phyloP scores from a whole-genome alignment of 1,284 basidiomycete species.

The Papiliotrema flavescens region DNA sequence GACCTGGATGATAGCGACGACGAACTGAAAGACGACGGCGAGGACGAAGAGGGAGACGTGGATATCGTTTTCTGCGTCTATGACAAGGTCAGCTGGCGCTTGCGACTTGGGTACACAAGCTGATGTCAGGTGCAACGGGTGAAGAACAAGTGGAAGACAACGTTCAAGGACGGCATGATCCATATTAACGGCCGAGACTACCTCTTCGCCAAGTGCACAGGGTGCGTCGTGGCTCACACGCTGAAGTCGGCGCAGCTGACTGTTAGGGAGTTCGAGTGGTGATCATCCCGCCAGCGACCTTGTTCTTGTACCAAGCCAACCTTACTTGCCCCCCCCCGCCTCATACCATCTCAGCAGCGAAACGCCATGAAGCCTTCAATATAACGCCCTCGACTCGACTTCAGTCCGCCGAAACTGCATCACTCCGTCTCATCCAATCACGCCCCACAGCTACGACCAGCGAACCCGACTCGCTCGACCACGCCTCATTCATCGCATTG shows the following conservation, averaged over 20 bases:
- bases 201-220: constrained; percentile 88
- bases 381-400: too few relatives aligned
- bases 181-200: constrained; percentile 97
- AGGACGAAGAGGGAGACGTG: constrained; percentile 53
- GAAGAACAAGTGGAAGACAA: constrained; percentile 99
- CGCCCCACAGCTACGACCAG: not conserved
- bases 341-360: too few relatives aligned
- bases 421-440: too few relatives aligned
- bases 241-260: too few relatives aligned
- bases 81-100: constrained; percentile 72
- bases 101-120: not conserved
- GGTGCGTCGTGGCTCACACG: constrained; percentile 29
- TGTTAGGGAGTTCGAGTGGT: constrained; percentile 17
- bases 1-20: constrained; percentile 86
- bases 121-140: constrained; percentile 78
- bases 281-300: not conserved
- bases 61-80: constrained; percentile 99
- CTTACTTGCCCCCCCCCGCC: too few relatives aligned
- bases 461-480: not conserved
- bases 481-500: too few relatives aligned
- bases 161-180: constrained; percentile 98
- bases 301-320: too few relatives aligned
- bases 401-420: too few relatives aligned
- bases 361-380: too few relatives aligned
- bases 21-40: constrained; percentile 57